Conservation (phyloP, 331 rosid genomes). For the Pyracantha coccinea region DNA sequence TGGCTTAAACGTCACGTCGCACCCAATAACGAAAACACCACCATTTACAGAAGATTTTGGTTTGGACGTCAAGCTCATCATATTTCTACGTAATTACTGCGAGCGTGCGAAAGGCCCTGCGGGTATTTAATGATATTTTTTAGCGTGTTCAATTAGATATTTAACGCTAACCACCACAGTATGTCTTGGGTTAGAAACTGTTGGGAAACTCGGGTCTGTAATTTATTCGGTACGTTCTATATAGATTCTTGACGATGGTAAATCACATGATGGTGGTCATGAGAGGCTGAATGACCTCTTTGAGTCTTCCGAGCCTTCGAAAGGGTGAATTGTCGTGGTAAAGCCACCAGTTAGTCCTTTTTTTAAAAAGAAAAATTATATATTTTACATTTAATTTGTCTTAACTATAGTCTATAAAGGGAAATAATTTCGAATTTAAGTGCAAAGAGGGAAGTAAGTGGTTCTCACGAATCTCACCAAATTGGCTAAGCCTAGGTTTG, state of each 20-base stretch:
- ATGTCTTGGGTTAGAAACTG: too few species aligned
- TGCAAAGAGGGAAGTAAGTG: neutral
- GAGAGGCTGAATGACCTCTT: too few species aligned
- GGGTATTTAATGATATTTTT: neutral
- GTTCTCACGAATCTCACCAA: neutral
- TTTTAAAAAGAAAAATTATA: too few species aligned
- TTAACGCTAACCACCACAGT: too few species aligned
- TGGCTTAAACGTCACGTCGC: neutral
- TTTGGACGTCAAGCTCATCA: neutral
- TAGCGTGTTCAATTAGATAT: neutral
- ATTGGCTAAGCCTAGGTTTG: neutral
- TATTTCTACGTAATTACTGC: neutral
- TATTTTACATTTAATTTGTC: neutral
- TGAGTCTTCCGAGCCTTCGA: too few species aligned
- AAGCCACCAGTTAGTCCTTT: too few species aligned
- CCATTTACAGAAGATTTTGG: neutral
- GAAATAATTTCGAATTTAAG: neutral
- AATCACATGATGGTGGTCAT: too few species aligned
- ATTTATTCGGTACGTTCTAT: too few species aligned
- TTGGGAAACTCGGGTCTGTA: too few species aligned
- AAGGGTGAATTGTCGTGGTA: rapidly evolving
- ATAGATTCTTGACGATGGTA: rapidly evolving
- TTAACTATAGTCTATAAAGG: neutral
- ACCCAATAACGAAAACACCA: neutral
- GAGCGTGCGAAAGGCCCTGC: neutral